Percentiles rank a stretch among this genome's conserved stretches.
phyloP scores from a whole-genome alignment of 148 eudicot genomes.

The Heliamphora exappendiculata region DNA sequence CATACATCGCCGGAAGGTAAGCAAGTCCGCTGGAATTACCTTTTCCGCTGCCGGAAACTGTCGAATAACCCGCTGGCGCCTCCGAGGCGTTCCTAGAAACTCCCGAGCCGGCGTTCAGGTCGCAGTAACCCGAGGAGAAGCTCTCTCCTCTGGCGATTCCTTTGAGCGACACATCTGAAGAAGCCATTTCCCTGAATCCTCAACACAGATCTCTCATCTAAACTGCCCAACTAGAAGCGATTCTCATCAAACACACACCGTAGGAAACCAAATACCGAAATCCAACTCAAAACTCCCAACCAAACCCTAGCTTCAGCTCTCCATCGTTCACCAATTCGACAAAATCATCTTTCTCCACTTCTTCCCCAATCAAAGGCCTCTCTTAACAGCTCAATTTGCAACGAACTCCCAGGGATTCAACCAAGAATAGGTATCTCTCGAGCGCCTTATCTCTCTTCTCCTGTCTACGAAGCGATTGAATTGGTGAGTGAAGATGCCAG shows the following conservation, averaged over 20 bases:
- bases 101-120: conserved; percentile 14
- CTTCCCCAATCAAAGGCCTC: neutral
- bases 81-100: conserved; percentile 14
- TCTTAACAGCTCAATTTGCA: neutral
- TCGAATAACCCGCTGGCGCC: conserved; percentile 4
- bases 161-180: conserved; percentile 42
- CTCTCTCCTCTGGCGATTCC: conserved; percentile 20
- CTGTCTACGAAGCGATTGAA: neutral
- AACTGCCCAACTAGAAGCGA: neutral
- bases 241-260: neutral
- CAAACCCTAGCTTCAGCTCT: conserved; percentile 6
- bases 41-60: conserved; percentile 32
- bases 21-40: conserved; percentile 26
- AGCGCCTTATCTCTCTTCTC: neutral
- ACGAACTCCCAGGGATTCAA: neutral
- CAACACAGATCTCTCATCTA: conserved; percentile 58
- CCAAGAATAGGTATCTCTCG: neutral
- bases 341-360: neutral
- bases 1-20: conserved; percentile 3
- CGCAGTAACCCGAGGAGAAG: conserved; percentile 17
- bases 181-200: conserved; percentile 34
- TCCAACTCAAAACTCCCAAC: no score
- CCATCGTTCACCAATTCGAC: neutral
- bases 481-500: neutral
- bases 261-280: no score